Evolutionary conservation across 352 stramenopile genomes (phyloP), one percentile per base, ranked within the genome.

Genomic region (Phytopythium vexans): DNA sequence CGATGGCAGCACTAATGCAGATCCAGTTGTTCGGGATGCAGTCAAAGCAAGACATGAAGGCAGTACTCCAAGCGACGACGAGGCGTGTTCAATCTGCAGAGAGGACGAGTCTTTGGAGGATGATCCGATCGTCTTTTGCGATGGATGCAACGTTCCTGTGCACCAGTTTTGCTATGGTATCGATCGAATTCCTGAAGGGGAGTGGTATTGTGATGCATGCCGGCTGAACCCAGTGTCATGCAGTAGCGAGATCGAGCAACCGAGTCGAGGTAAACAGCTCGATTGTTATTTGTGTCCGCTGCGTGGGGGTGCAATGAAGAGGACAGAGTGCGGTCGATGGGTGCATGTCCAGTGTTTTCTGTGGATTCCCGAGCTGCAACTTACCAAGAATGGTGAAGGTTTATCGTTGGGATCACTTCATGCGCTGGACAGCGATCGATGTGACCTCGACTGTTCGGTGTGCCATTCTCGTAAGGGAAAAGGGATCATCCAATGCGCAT

Each of bases 161-260:
- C 89, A 97, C 64, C 88, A 97, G 60, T 87, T 86, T 53, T 97
- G 89, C 67, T 97, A 97, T 48, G 86, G 84, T 4, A 76, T 97
- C 8, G 61, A 61, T 6, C 14, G 49, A 3, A 49, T 96, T 10
- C 86, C 87, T 2, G 71, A 52, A 49, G 85, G 73, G 5, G 82
- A 92, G 12, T 97, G 86, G 85, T 93, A 86, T 44, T 97, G 91
- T 46, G 85, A 94, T 36, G 56, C 57, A 8, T 92, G 75, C 64
- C 36, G 6, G 7, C 41, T 51, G 32, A 39, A 21, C 40, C 2
- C 16, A 6, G 21, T 27, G 21, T 27, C 21, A 53, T 49, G 5
- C 60, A 64, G 21, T 10, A 32, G 31, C 35, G 6, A 44, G 27
- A 5, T 34, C 8, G 8, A 37, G 8, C 3, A 38, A 15, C n/a